Conservation (phyloP, 106 monocot species). For the Amphibolis antarctica region DNA sequence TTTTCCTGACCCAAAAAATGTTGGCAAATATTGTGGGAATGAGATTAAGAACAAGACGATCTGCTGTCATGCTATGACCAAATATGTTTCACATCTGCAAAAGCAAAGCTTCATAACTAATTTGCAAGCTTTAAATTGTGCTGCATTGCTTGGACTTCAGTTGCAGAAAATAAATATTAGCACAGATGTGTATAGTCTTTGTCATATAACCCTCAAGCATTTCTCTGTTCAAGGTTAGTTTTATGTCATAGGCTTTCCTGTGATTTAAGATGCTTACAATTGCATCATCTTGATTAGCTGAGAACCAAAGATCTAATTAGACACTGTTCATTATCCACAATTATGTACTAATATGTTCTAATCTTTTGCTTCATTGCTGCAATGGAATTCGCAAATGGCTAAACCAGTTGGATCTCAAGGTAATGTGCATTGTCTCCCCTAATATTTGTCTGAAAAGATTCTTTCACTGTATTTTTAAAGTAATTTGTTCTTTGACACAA, state of each 20-base stretch:
- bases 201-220: conserved; percentile 81
- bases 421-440: conserved; percentile 10
- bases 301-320: too few species aligned
- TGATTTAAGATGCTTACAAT: not conserved
- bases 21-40: conserved; percentile 43
- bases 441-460: not conserved
- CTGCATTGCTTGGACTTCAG: conserved; percentile 49
- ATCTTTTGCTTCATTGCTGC: conserved; percentile 7
- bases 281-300: too few species aligned
- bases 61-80: conserved; percentile 68
- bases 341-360: conserved; percentile 8
- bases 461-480: not conserved
- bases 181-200: conserved; percentile 58
- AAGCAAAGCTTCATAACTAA: conserved; percentile 98
- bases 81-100: conserved; percentile 77
- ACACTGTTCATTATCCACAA: not conserved
- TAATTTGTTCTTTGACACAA: not conserved
- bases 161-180: conserved; percentile 77
- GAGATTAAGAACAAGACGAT: conserved; percentile 46
- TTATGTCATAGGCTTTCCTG: not conserved
- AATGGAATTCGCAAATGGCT: conserved; percentile 8
- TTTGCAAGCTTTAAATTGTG: conserved; percentile 88
- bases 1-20: conserved; percentile 56
- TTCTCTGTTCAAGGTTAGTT: conserved; percentile 96
- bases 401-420: conserved; percentile 73